These are phyloP conservation scores for Stagonosporopsis tanaceti DNA, from an alignment of 2,329 filamentous ascomycete genomes.

Conservation along the genomic window DNA sequence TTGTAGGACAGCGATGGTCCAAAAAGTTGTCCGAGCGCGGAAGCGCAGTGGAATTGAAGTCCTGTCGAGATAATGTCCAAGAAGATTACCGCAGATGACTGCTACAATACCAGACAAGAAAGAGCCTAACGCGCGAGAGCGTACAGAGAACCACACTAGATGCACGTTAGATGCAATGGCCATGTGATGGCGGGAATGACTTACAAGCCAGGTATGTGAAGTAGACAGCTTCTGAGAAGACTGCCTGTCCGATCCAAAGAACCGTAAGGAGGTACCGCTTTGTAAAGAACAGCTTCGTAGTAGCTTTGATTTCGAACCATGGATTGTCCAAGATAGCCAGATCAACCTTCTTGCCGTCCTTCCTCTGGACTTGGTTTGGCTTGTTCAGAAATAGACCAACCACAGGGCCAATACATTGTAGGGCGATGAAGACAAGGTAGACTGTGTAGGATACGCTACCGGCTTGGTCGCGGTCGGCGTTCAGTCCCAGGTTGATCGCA, in stretches of 20 bases:
- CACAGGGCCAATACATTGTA: slow-evolving; percentile 72
- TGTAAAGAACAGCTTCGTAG: slow-evolving; percentile 65
- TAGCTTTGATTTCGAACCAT: slow-evolving; percentile 67
- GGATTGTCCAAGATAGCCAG: slow-evolving; percentile 65
- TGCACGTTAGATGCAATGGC: neutral
- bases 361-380: slow-evolving; percentile 69
- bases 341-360: slow-evolving; percentile 69
- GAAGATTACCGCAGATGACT: slow-evolving; percentile 69
- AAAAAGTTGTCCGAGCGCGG: slow-evolving; percentile 65
- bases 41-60: slow-evolving; percentile 61
- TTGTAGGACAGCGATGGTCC: slow-evolving; percentile 63
- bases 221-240: slow-evolving; percentile 75
- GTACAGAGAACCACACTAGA: slow-evolving; percentile 73
- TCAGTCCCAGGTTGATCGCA: slow-evolving; percentile 74
- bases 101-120: slow-evolving; percentile 75
- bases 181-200: slow-evolving; percentile 2
- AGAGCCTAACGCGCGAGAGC: slow-evolving; percentile 72
- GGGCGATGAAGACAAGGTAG: slow-evolving; percentile 73
- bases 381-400: slow-evolving; percentile 68
- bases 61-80: slow-evolving; percentile 72
- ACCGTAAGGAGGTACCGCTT: slow-evolving; percentile 70
- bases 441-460: slow-evolving; percentile 75
- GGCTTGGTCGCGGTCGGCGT: slow-evolving; percentile 63
- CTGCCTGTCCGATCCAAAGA: slow-evolving; percentile 73
- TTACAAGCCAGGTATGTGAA: slow-evolving; percentile 69